Base-by-base conservation (phyloP, 129 eudicot species). In the Artemisia argyi region DNA sequence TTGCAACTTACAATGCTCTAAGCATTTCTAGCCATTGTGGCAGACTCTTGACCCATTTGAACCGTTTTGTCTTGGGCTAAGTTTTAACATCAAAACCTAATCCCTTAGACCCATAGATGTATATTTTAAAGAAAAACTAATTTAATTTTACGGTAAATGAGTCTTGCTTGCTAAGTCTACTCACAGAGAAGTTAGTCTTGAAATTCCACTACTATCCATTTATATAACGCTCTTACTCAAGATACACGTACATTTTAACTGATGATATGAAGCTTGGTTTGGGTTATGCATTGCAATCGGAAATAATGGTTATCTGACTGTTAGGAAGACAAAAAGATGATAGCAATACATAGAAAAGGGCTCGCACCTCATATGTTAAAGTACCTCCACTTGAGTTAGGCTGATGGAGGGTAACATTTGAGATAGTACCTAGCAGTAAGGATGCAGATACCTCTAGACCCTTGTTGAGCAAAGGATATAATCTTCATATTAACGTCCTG, bases 341-440 rank as follows among this genome's bases (percentile, higher is more conserved):
- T 16, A 73, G 30, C 11, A 35, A 58, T 3, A 24, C 13, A 14
- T 66, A 63, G 11, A 61, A 52, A 64, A 67, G 48, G n/a, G 19
- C 17, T 47, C 74, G 32, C 72, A 92, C 98, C 93, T 92, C 98
- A 46, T 92, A 89, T 65, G 98, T 89, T 72, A 92, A 84, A 77
- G 96, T 87, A 51, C 95, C 96, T 48, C 97, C 96, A 11, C 84
- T 86, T 71, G 96, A 85, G 73, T 85, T 83, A 50, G 91, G 85
- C 73, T 92, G 98, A 62, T 89, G 88, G 19, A 92, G 88, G 11
- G 98, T 87, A 57, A 92, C 96, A 78, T 89, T 89, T 54, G 98
- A 92, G 71, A 92, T 79, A 1, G 96, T 56, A 73, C 98, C 98
- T 89, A 77, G 98, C 96, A 48, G 98, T 85, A 9, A 92, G 83